phyloP scores from a whole-genome alignment of 805 yeast genomes.

The Saturnispora bothae region DNA sequence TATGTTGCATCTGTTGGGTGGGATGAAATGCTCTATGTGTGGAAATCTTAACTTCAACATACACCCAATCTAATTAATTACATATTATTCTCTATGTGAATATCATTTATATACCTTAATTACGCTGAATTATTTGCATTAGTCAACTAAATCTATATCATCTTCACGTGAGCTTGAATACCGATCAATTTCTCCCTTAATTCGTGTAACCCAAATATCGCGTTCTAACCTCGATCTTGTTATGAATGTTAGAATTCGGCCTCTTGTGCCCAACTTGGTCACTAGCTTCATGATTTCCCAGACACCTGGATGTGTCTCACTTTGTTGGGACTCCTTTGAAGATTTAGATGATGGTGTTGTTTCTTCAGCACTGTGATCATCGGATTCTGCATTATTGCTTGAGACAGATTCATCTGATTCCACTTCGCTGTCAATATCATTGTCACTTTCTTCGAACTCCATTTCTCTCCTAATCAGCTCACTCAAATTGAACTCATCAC shows the following conservation, averaged over 20 bases:
- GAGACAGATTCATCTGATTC: not conserved
- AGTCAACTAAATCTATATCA: slow-evolving; percentile 8
- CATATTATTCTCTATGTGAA: not conserved
- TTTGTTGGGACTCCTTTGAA: not conserved
- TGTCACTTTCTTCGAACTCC: not conserved
- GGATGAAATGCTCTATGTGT: slow-evolving; percentile 90
- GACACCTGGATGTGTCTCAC: slow-evolving; percentile 3
- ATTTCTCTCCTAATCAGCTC: not conserved
- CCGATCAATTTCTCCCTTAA: slow-evolving; percentile 37
- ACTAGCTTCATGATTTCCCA: slow-evolving; percentile 33
- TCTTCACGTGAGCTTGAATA: slow-evolving; percentile 8
- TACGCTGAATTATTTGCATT: too few species aligned
- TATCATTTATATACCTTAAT: not conserved
- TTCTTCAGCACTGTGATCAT: slow-evolving; percentile 6
- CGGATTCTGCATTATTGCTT: slow-evolving; percentile 5
- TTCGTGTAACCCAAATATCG: slow-evolving; percentile 64
- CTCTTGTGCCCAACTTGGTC: slow-evolving; percentile 52
- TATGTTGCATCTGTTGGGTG: slow-evolving; percentile 93
- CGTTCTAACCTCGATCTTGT: slow-evolving; percentile 74
- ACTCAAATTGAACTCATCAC: not conserved
- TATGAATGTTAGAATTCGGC: slow-evolving; percentile 62
- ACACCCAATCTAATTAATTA: not conserved
- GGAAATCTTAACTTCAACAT: slow-evolving; percentile 46
- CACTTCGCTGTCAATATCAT: not conserved
- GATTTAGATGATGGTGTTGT: not conserved